A percentile compares a stretch with the other conserved stretches of the same genome.
phyloP scores from a whole-genome alignment of 2,329 filamentous ascomycete genomes.

The Myriosclerotinia scirpicola region DNA sequence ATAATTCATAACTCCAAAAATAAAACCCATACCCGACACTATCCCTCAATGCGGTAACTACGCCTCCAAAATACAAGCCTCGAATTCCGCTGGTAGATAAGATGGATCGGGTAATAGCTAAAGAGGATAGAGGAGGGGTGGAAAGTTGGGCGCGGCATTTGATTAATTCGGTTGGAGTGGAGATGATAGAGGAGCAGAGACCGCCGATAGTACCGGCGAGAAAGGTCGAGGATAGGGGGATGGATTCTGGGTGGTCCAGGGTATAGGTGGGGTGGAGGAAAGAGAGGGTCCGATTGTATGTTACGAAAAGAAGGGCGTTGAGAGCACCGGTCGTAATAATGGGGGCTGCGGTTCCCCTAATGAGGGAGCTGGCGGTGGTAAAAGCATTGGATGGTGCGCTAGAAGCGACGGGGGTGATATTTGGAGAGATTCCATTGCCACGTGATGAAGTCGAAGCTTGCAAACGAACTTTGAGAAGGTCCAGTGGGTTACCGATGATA shows the following conservation, averaged over 20 bases:
- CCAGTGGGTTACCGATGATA: constrained; percentile 83
- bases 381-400: constrained; percentile 40
- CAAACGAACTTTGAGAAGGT: constrained; percentile 75
- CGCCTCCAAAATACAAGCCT: constrained; percentile 79
- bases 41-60: constrained; percentile 78
- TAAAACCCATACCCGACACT: constrained; percentile 96
- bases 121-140: constrained; percentile 44
- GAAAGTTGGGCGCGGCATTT: constrained; percentile 85
- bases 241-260: constrained; percentile 31
- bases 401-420: constrained; percentile 25
- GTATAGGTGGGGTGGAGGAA: constrained; percentile 50
- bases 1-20: constrained; percentile 88
- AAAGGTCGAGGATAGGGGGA: constrained; percentile 67
- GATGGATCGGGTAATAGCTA: constrained; percentile 61
- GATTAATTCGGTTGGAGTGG: constrained; percentile 84
- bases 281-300: constrained; percentile 81
- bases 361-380: constrained; percentile 44
- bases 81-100: constrained; percentile 58
- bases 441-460: constrained; percentile 57
- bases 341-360: constrained; percentile 75
- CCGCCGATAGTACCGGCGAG: constrained; percentile 78
- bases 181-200: constrained; percentile 80
- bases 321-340: constrained; percentile 87
- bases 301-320: constrained; percentile 85
- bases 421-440: constrained; percentile 10